Base-by-base conservation (phyloP, 192 early-diverging fungal genomes). In the Backusella tarrabulga region DNA sequence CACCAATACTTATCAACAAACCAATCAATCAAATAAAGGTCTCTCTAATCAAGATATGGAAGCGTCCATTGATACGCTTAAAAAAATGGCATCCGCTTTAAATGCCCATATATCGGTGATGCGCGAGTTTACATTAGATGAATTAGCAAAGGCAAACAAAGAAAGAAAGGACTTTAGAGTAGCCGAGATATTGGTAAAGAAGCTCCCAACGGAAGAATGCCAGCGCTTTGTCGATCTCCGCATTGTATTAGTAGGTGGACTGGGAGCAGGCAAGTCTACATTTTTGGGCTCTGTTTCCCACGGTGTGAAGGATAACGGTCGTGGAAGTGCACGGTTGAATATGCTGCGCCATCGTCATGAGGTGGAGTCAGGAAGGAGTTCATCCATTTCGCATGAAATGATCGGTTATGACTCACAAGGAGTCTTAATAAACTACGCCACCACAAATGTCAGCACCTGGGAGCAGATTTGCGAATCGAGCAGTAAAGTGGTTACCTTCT, bases 341-440 rank as follows among this genome's bases (percentile, higher is more conserved):
- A 81, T 97, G 38, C 88, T 97, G 67, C 90, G 96, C 23, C 97
- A 98, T 85, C 91, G 89, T 32, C 97, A 98, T 79, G 97, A 98
- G 77, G 86, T 98, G 32, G 95, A 95, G 83, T 87, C 92, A 17
- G 97, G 97, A n/a, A 83, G 94, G 15, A 98, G 95, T n/a, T 95
- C 93, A 23, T 95, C 94, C 23, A 93, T 98, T 32, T 88, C 94
- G 0, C 89, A 93, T 68, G 95, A 95, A 72, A 92, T 95, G 68
- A 87, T 98, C 77, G 95, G 97, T 0, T 98, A 94, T 82, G 89
- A 88, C 36, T 86, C 87, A 9, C 86, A 85, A 6, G 95, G 92
- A 14, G 75, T 84, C 23, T 81, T 93, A 41, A 83, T 97, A 66
- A 97, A 93, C 83, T 95, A 95, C 73, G 91, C 84, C n/a, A 84